Evolutionary conservation across 805 yeast species (phyloP), one percentile per base, ranked within the genome.

Genomic region (Dipodascopsis uninucleata): DNA sequence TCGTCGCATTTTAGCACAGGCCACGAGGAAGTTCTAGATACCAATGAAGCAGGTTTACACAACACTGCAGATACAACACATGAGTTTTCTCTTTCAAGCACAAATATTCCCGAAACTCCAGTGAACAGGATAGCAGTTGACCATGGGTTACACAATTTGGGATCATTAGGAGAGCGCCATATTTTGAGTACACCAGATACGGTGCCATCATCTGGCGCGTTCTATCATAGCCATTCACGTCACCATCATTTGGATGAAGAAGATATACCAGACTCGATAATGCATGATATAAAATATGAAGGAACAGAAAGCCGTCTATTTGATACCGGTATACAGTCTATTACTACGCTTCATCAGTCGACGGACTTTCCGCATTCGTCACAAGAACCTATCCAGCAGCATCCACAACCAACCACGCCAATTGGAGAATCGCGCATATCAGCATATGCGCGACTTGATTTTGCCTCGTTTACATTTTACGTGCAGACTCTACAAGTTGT

Each of bases 401-500:
- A 24, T 8, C 23, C 24, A 22, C 10, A 28, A 23, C 32, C 24
- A 12, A 21, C 5, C 36, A 39, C 33, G n/a, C n/a, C n/a, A n/a
- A n/a, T n/a, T n/a, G n/a, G n/a, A 10, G 55, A 58, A 26, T 57
- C 64, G 33, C 59, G 67, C 25, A 70, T 68, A 5, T 65, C 68
- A 8, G 74, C 74, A 21, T 70, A 71, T 37, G 75, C 75, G 16
- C 57, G 72, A 56, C 68, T 93, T 31, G 97, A 93, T 62, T 93
- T 93, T 63, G 96, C 85, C 48, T 79, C 85, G 53, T 90, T 84
- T 63, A 89, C 96, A 2, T 93, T 93, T 61, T 93, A 90, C 58
- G 96, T 93, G 8, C 98, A 93, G 67, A 93, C 98, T 1, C 72
- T 93, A 60, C 97, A 93, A 64, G 96, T 90, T 1, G 76, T 90